Percentiles rank a stretch among this genome's conserved stretches.
These are phyloP conservation scores for Magnusiomyces paraingens DNA, from an alignment of 1,139 yeast species.

Conservation along the genomic window DNA sequence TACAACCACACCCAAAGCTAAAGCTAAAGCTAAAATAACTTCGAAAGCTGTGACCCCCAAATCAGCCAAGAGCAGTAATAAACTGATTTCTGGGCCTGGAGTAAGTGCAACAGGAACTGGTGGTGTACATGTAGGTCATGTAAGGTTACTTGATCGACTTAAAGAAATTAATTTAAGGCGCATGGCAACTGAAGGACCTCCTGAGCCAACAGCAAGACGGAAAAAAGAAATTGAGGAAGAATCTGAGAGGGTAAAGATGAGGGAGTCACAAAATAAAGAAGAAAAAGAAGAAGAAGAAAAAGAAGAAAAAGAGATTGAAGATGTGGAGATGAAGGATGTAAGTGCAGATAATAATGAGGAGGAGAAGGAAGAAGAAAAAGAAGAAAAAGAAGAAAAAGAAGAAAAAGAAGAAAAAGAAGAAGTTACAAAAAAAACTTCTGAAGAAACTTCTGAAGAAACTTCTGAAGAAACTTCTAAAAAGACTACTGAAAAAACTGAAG, in stretches of 20 bases:
- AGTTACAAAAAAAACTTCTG: too few relatives aligned
- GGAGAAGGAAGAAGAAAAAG: too few relatives aligned
- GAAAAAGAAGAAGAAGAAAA: not conserved
- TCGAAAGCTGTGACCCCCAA: not conserved
- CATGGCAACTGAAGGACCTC: constrained; percentile 1
- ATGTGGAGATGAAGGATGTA: not conserved
- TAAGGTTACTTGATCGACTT: not conserved
- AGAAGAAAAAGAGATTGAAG: not conserved
- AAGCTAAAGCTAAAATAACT: too few relatives aligned
- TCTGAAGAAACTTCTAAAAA: too few relatives aligned
- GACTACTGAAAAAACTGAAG: too few relatives aligned
- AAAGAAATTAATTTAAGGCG: not conserved
- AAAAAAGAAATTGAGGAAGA: not conserved
- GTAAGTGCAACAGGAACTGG: too few relatives aligned
- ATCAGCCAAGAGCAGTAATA: not conserved
- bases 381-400: too few relatives aligned
- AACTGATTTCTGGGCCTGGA: too few relatives aligned
- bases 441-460: too few relatives aligned
- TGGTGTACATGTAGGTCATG: not conserved
- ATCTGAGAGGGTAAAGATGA: not conserved
- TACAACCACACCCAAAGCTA: too few relatives aligned
- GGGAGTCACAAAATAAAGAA: not conserved
- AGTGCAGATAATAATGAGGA: too few relatives aligned
- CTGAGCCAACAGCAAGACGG: not conserved
- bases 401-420: too few relatives aligned